Base-by-base conservation (phyloP, 225 moss, liverwort and hornwort species). In the Lunularia cruciata region DNA sequence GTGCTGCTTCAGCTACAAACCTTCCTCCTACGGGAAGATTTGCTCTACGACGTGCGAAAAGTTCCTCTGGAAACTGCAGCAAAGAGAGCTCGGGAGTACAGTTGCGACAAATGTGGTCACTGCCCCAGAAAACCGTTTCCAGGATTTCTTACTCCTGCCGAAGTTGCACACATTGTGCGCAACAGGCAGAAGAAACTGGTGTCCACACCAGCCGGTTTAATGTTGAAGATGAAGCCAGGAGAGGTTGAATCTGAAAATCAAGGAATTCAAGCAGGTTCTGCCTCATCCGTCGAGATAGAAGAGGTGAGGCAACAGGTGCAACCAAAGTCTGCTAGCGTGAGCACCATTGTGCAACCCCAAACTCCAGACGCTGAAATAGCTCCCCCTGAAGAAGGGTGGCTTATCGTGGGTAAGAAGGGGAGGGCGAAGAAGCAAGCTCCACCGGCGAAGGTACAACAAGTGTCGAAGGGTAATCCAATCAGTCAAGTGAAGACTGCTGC, bases 101-200 rank as follows among this genome's bases (percentile, higher is more conserved):
- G 6, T 33, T 77, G 77, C 46, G 67, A 67, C 5, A 67, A 35
- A 22, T 77, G 76, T 42, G 76, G 64, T 25, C 76, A 77, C 53
- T 54, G 42, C 5, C 55, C 40, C 2, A 23, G 23, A 18, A 57
- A 64, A 19, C 35, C 39, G 3, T 52, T 39, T 31, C 67, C 77
- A 3, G 10, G 31, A 18, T 77, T 77, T 35, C 30, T 65, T 26
- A 63, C 76, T 22, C 76, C 71, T 1, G 45, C 55, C 43, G 76
- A 77, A 45, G 71, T 71, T 35, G 71, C 70, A n/a, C 28, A 55
- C 18, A 42, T 45, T 25, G 3, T 72, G 11, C 71, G 65, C 42
- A 71, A 77, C 56, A 45, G 54, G 71, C 54, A 66, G 63, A 77
- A 77, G 71, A 72, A 77, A 23, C 43, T 71, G 28, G 71, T 77